A percentile compares a stretch with the other conserved stretches of the same genome.
phyloP scores from a whole-genome alignment of 139 green algal species.

The Limnomonas spitsbergensis region DNA sequence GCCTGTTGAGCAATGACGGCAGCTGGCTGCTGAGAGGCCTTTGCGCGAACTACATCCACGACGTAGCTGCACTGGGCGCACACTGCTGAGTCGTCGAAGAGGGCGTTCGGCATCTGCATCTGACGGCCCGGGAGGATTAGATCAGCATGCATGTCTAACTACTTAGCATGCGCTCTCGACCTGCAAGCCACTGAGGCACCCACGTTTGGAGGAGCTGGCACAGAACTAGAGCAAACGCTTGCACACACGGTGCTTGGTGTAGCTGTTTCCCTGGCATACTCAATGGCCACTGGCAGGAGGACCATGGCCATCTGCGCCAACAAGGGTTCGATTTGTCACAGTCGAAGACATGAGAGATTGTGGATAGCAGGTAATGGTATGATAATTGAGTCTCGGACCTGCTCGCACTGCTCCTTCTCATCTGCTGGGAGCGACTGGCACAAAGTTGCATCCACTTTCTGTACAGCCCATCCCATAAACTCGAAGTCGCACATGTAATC shows the following conservation, averaged over 20 bases:
- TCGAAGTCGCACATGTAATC: slow-evolving; percentile 1
- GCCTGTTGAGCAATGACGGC: neutral
- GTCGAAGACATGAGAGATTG: too few species aligned
- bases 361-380: too few species aligned
- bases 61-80: neutral
- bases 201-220: too few species aligned
- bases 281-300: neutral
- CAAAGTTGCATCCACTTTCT: neutral
- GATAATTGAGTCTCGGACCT: too few species aligned
- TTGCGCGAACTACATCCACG: neutral
- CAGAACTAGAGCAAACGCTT: too few species aligned
- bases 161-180: too few species aligned
- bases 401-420: neutral
- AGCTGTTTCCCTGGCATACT: neutral
- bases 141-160: too few species aligned
- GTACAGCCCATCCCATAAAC: neutral
- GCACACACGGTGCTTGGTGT: neutral
- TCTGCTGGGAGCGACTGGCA: neutral
- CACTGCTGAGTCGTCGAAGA: neutral
- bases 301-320: neutral
- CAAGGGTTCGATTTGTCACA: neutral
- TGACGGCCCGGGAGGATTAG: too few species aligned
- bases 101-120: neutral
- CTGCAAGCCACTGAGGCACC: too few species aligned
- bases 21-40: neutral